Conservation (phyloP, 441 rosid genomes). For the Geranium incanum region DNA sequence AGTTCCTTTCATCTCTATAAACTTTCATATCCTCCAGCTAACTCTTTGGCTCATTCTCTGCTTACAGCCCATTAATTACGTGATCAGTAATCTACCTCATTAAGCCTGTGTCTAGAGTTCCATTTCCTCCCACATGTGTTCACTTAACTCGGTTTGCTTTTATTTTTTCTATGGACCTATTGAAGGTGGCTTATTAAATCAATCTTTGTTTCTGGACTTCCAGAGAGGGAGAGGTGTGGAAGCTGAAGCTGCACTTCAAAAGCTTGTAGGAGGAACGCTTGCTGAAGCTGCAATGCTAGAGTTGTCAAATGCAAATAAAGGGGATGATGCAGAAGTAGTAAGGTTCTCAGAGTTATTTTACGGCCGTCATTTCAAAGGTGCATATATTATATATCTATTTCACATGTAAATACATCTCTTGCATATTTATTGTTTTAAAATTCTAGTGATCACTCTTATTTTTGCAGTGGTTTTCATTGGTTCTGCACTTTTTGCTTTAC, state of each 20-base stretch:
- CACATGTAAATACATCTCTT: neutral
- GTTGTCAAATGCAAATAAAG: conserved; percentile 47
- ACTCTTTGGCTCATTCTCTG: neutral
- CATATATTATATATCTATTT: conserved; percentile 10
- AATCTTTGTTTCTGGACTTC: conserved; percentile 17
- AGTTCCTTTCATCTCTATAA: neutral
- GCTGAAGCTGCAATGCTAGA: conserved; percentile 59
- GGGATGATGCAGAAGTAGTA: conserved; percentile 45
- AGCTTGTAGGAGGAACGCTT: conserved; percentile 48
- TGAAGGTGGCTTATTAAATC: conserved; percentile 11
- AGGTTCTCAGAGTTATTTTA: conserved; percentile 47
- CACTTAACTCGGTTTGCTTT: neutral
- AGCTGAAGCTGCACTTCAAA: conserved; percentile 60
- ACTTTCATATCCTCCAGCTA: neutral
- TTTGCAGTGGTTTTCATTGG: conserved; percentile 76
- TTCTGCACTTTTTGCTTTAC: conserved; percentile 67
- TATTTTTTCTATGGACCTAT: conserved; percentile 1
- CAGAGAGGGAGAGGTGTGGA: conserved; percentile 63
- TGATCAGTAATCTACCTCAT: neutral
- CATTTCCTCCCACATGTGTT: conserved; percentile 3
- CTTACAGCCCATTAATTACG: neutral
- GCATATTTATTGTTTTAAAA: conserved; percentile 13
- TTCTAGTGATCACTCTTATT: conserved; percentile 28
- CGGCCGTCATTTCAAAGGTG: conserved; percentile 53
- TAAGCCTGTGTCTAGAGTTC: neutral